Percentiles rank a stretch among this genome's conserved stretches.
These are phyloP conservation scores for Pythium brachiatum DNA, from an alignment of 352 stramenopile genomes.

Conservation along the genomic window DNA sequence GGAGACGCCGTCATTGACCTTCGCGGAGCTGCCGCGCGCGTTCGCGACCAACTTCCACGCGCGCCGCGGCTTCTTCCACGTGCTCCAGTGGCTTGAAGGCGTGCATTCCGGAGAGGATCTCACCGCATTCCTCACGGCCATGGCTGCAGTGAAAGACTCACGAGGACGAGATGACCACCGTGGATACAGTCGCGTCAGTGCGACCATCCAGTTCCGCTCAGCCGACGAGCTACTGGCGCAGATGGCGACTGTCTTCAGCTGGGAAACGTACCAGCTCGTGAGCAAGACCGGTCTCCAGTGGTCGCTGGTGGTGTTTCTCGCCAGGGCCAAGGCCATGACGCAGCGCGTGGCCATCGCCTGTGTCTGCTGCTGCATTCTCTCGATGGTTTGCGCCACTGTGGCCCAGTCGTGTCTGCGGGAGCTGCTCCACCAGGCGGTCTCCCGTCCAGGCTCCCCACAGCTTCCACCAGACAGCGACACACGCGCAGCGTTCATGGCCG, in stretches of 20 bases:
- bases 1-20: slow-evolving; percentile 32
- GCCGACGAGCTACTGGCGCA: slow-evolving; percentile 14
- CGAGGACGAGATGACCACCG: neutral
- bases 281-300: slow-evolving; percentile 51
- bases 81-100: slow-evolving; percentile 57
- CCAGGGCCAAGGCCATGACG: slow-evolving; percentile 30
- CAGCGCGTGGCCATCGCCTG: slow-evolving; percentile 30
- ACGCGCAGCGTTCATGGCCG: slow-evolving; percentile 26
- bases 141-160: slow-evolving; percentile 1
- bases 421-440: neutral
- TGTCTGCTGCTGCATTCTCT: slow-evolving; percentile 48
- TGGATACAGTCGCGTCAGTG: neutral
- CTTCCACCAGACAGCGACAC: neutral
- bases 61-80: slow-evolving; percentile 44
- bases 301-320: slow-evolving; percentile 46
- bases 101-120: slow-evolving; percentile 40
- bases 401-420: slow-evolving; percentile 39
- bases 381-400: slow-evolving; percentile 47
- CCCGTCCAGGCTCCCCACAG: neutral
- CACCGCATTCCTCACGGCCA: slow-evolving; percentile 21
- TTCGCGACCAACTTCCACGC: slow-evolving; percentile 34
- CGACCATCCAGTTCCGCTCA: slow-evolving; percentile 1
- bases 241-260: slow-evolving; percentile 22
- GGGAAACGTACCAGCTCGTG: slow-evolving; percentile 31
- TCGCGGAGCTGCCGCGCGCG: slow-evolving; percentile 29